These are phyloP conservation scores for Dothideomycetes sp. DNA, from an alignment of 2,329 filamentous ascomycete genomes.

Conservation along the genomic window DNA sequence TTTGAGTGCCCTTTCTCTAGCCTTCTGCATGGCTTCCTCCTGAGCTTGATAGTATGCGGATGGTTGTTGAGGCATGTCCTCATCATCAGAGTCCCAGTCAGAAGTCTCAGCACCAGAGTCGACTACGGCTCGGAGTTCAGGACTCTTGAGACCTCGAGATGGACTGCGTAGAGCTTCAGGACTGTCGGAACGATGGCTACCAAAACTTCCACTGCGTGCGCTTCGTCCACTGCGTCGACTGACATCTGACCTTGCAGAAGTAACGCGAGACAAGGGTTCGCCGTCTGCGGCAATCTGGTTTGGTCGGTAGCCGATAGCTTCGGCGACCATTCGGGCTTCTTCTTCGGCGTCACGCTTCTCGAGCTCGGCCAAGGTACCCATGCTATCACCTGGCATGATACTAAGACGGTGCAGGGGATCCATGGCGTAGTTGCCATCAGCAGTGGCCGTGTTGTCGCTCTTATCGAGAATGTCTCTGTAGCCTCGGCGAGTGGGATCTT, in stretches of 20 bases:
- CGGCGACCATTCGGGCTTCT: constrained; percentile 32
- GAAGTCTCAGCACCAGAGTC: constrained; percentile 16
- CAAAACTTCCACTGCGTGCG: constrained; percentile 41
- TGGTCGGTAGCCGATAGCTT: constrained; percentile 27
- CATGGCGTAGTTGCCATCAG: constrained; percentile 45
- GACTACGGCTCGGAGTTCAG: constrained; percentile 22
- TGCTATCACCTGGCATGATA: constrained; percentile 31
- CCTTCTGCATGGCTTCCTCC: constrained; percentile 26
- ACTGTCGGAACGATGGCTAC: constrained; percentile 29
- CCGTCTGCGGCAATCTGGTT: constrained; percentile 18
- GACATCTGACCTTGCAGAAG: constrained; percentile 20
- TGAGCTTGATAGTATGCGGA: constrained; percentile 22
- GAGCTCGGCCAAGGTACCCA: constrained; percentile 25
- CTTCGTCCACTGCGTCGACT: constrained; percentile 30
- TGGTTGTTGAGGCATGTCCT: constrained; percentile 17
- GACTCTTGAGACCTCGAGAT: constrained; percentile 22
- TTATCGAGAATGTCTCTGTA: constrained; percentile 71
- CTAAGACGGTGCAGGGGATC: constrained; percentile 41
- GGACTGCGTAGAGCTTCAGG: constrained; percentile 17
- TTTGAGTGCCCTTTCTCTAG: constrained; percentile 26
- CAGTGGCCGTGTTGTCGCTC: constrained; percentile 31
- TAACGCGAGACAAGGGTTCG: constrained; percentile 22
- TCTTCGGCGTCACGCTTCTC: constrained; percentile 22
- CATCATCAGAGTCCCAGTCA: constrained; percentile 21
- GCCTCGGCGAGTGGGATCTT: constrained; percentile 64